Base-by-base conservation (phyloP, 164 flowering plant species). In the Stephania yunnanensis region DNA sequence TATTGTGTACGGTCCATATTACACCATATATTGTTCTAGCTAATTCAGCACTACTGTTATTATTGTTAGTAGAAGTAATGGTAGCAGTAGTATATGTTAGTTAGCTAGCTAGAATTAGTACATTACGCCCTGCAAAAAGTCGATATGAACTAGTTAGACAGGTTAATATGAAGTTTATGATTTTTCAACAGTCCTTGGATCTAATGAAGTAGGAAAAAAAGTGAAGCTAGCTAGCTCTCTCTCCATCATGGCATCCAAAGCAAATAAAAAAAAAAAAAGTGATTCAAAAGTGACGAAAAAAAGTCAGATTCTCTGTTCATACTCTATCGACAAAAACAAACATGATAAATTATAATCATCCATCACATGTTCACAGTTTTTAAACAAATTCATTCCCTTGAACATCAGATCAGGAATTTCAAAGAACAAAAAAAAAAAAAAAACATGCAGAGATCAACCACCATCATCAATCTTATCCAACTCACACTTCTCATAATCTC, bases 381-480 rank as follows among this genome's bases (percentile, higher is more conserved):
- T 17, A 17, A 61, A 1, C 46, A 71, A n/a, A 58, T 46, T 75
- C 72, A 74, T 19, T 8, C 48, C 71, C 52, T 64, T 15, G 6
- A 72, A 45, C 15, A 76, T 20, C 73, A 71, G 71, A 73, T 13
- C 46, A 36, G 44, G 44, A 75, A 75, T n/a, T 68, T 22, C 9
- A 73, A 46, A 44, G 36, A 71, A 20, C 7, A 36, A 19, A 55
- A 7, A 70, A 53, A 67, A 46, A 76, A 71, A 75, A 25, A 25
- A 25, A 76, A 71, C 74, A 83, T 87, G 86, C 69, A 75, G 29
- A 29, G 15, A 25, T 50, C 50, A 71, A 78, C 75, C 73, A 78
- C 75, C 73, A 81, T 68, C 76, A 45, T 74, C 71, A 36, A 68
- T 45, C 63, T 77, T 69, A 82, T 81, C 42, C 71, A 75, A n/a